Evolutionary conservation across 2,329 filamentous ascomycete species (phyloP).

Genomic region (Dactylellina parvicollis): DNA sequence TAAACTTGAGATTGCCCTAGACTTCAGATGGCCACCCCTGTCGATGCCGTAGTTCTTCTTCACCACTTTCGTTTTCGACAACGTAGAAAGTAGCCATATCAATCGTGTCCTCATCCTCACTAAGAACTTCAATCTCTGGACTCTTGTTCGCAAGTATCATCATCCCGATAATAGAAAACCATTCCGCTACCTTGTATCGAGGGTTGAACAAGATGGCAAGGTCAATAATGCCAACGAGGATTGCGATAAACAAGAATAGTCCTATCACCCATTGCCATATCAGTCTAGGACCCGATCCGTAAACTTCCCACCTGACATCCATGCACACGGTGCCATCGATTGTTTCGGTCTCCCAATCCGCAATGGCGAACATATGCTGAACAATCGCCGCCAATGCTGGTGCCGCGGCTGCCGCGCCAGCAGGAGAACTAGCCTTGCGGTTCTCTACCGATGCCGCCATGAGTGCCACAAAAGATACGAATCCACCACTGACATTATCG

Average conservation of each 20-base stretch:
- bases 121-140: neutral
- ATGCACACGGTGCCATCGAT: neutral
- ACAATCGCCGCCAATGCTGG: neutral
- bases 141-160: conserved; percentile 1
- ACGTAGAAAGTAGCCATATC: neutral
- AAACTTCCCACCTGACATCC: neutral
- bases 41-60: neutral
- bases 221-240: conserved; percentile 6
- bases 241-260: neutral
- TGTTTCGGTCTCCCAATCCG: neutral
- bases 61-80: neutral
- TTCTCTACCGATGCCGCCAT: neutral
- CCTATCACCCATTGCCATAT: conserved; percentile 9
- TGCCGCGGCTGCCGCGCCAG: neutral
- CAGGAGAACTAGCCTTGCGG: neutral
- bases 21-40: too few relatives aligned
- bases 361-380: neutral
- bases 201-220: neutral
- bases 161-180: conserved; percentile 4
- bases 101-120: neutral
- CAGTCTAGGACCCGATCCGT: conserved; percentile 7
- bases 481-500: conserved; percentile 1
- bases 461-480: conserved; percentile 3
- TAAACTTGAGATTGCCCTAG: too few relatives aligned
- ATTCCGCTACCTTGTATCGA: neutral